Evolutionary conservation across 768 basidiomycete genomes (phyloP), one percentile per base, ranked within the genome.

Genomic region (Sistotremastrum suecicum): DNA sequence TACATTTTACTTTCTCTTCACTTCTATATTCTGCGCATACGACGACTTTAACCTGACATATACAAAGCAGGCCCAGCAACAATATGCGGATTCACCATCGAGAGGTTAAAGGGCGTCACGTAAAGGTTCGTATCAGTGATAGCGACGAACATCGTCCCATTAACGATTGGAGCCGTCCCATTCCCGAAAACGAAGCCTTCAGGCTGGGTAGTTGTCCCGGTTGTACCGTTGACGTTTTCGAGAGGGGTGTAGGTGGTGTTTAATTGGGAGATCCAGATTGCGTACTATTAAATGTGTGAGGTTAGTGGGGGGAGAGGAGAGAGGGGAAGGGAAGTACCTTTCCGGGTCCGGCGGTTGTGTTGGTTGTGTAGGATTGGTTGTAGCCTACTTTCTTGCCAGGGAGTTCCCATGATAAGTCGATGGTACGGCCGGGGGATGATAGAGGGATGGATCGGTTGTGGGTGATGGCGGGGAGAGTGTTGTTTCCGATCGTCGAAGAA

Each of bases 61-160:
- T 72, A 72, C 34, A 75, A 51, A 6, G 72, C 71, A 29, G 74
- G 74, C 1, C 75, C 73, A 34, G 76, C 76, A 10, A 78, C 66
- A 45, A 80, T 63, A 50, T 78, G 70, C 37, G 58, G 48, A 53
- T 78, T 72, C 41, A 78, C 51, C 51, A 67, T 53, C 2, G 68
- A 66, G 28, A 76, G 50, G 58, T 79, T 80, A 61, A 70, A 75
- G 1, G 78, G 75, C 11, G 78, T 78, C 7, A 80, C 67, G 49
- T 56, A 69, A 5, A 67, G 56, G 51, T 76, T 63, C 11, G 54
- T 51, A 54, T 74, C 71, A 10, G 69, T 71, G 31, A 80, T 59
- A 7, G 63, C 63, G 30, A 79, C 56, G 57, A 78, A 80, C 64
- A 71, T 63, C 0, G 76, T 75, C 39, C 69, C 72, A 55, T 79